Conservation (phyloP, 495 filamentous ascomycete genomes). For the Copromyces sp. region DNA sequence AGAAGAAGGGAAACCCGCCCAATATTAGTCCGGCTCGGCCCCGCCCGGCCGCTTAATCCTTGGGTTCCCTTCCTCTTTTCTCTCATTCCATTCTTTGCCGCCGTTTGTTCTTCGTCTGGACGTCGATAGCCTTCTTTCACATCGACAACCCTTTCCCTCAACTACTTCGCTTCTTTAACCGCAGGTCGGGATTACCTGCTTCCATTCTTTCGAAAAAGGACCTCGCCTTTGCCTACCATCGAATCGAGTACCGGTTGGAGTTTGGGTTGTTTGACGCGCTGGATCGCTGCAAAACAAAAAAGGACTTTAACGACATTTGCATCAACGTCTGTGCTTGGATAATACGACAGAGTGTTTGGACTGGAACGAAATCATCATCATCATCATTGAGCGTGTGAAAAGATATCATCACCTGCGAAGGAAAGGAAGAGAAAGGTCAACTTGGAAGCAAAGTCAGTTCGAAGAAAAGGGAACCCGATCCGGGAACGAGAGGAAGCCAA, state of each 20-base stretch:
- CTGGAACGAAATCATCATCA: neutral
- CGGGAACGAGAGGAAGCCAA: neutral
- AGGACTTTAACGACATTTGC: neutral
- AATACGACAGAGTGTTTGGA: neutral
- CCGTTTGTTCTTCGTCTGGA: slow-evolving; percentile 32
- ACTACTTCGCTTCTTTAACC: slow-evolving; percentile 11
- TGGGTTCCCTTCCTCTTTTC: slow-evolving; percentile 16
- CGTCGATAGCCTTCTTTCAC: slow-evolving; percentile 40
- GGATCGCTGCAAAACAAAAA: neutral
- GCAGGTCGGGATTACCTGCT: slow-evolving; percentile 41
- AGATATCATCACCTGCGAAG: neutral
- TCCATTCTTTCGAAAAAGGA: slow-evolving; percentile 16
- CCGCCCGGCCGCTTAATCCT: slow-evolving; percentile 19
- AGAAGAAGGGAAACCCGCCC: slow-evolving; percentile 6
- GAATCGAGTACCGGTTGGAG: neutral
- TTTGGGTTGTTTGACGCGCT: neutral
- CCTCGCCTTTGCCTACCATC: neutral
- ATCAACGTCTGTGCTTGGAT: neutral
- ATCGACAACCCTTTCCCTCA: slow-evolving; percentile 24
- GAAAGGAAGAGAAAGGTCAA: neutral
- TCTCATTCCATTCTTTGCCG: slow-evolving; percentile 23
- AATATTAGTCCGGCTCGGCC: slow-evolving; percentile 33
- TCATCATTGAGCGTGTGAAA: neutral
- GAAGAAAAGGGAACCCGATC: neutral
- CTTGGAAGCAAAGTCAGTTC: neutral